phyloP scores from a whole-genome alignment of 495 filamentous ascomycete genomes.

The Delitschia confertaspora region DNA sequence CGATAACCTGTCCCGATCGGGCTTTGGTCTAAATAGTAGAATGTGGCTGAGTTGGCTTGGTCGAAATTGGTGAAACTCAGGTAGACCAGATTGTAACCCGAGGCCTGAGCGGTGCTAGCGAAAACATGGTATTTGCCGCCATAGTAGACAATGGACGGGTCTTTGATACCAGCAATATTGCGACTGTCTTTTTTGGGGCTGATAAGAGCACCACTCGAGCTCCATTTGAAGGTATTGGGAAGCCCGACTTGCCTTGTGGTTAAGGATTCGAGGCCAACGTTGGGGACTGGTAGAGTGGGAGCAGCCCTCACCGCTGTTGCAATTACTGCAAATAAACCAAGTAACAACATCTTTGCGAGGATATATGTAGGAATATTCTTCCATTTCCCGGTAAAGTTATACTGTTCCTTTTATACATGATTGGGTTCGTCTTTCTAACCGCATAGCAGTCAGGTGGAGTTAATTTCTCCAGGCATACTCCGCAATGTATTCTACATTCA shows the following conservation, averaged over 20 bases:
- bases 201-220: conserved; percentile 21
- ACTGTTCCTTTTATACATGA: too few species aligned
- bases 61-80: conserved; percentile 26
- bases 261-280: background rate
- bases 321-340: too few species aligned
- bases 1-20: conserved; percentile 20
- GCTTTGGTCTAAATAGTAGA: conserved; percentile 25
- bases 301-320: too few species aligned
- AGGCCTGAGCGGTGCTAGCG: conserved; percentile 18
- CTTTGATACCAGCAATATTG: conserved; percentile 28
- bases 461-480: too few species aligned
- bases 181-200: conserved; percentile 18
- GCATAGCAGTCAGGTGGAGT: too few species aligned
- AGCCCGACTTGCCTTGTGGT: background rate
- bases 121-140: conserved; percentile 29
- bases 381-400: too few species aligned
- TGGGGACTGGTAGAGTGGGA: too few species aligned
- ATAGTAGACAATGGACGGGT: conserved; percentile 26
- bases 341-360: too few species aligned
- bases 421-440: too few species aligned
- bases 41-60: conserved; percentile 13
- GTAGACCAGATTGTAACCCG: conserved; percentile 25
- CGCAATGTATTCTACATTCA: too few species aligned
- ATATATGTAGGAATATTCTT: too few species aligned
- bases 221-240: conserved; percentile 26